phyloP scores from a whole-genome alignment of 2,329 filamentous ascomycete species.

The Aspergillus transmontanensis region DNA sequence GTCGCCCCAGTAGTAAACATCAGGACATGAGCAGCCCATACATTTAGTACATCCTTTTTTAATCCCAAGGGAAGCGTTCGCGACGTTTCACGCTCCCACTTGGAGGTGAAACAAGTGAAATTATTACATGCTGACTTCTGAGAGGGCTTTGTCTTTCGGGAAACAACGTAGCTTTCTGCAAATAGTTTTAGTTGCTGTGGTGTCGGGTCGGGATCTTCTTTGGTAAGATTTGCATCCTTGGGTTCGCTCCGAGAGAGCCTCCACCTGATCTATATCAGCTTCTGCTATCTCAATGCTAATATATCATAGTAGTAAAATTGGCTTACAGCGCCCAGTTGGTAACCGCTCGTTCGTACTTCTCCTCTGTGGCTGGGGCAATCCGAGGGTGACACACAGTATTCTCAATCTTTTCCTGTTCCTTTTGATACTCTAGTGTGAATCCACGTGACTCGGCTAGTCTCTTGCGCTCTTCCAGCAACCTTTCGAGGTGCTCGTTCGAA shows the following conservation, averaged over 20 bases:
- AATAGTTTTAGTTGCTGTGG: slow-evolving; percentile 19
- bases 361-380: background rate
- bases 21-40: background rate
- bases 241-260: slow-evolving; percentile 6
- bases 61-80: slow-evolving; percentile 8
- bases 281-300: background rate
- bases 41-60: slow-evolving; percentile 19
- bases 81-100: slow-evolving; percentile 19
- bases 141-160: slow-evolving; percentile 8
- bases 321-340: background rate
- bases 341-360: slow-evolving; percentile 2
- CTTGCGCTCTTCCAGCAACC: background rate
- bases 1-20: background rate
- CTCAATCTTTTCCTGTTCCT: background rate
- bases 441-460: background rate
- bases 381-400: background rate
- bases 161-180: slow-evolving; percentile 15
- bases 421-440: background rate
- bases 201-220: slow-evolving; percentile 13
- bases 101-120: slow-evolving; percentile 10
- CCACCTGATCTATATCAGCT: slow-evolving; percentile 2
- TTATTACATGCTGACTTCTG: slow-evolving; percentile 10
- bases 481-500: background rate
- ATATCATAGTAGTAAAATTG: background rate
- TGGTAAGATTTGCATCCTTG: slow-evolving; percentile 5